These are phyloP conservation scores for Clavulina sp. DNA, from an alignment of 768 basidiomycete genomes.

Conservation along the genomic window DNA sequence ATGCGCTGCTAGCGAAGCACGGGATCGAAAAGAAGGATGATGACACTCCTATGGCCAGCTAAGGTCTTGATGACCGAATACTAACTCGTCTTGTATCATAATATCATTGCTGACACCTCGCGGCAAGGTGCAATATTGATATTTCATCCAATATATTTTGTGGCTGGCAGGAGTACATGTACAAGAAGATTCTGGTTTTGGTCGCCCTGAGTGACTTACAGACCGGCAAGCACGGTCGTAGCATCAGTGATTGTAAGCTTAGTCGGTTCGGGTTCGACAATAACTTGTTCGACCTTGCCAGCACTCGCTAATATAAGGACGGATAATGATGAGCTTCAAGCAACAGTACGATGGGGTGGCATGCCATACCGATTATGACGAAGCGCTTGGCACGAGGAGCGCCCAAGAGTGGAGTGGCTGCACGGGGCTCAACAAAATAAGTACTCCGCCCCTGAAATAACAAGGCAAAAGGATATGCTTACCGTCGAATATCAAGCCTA, in stretches of 20 bases:
- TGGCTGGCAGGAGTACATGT: too few relatives aligned
- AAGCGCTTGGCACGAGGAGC: slow-evolving; percentile 38
- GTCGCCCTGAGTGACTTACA: too few relatives aligned
- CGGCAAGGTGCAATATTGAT: too few relatives aligned
- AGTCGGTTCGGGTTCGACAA: slow-evolving; percentile 31
- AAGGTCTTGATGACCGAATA: too few relatives aligned
- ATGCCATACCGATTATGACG: slow-evolving; percentile 19
- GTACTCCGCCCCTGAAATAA: too few relatives aligned
- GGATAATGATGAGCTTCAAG: not conserved
- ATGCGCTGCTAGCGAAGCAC: slow-evolving; percentile 58
- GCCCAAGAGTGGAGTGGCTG: slow-evolving; percentile 37
- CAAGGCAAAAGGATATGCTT: not conserved
- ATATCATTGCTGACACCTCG: too few relatives aligned
- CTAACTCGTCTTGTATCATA: too few relatives aligned
- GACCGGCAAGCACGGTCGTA: slow-evolving; percentile 25
- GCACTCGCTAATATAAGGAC: slow-evolving; percentile 37
- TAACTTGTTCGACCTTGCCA: slow-evolving; percentile 49
- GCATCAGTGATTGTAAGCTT: slow-evolving; percentile 38
- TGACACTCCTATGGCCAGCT: slow-evolving; percentile 68
- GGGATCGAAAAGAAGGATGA: slow-evolving; percentile 80
- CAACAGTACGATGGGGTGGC: not conserved
- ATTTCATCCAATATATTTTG: too few relatives aligned
- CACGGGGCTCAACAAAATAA: not conserved
- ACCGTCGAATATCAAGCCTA: slow-evolving; percentile 45
- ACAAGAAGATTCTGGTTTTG: too few relatives aligned